Conservation (phyloP, 2,329 filamentous ascomycete species). For the Sphaerulina vaccinii region DNA sequence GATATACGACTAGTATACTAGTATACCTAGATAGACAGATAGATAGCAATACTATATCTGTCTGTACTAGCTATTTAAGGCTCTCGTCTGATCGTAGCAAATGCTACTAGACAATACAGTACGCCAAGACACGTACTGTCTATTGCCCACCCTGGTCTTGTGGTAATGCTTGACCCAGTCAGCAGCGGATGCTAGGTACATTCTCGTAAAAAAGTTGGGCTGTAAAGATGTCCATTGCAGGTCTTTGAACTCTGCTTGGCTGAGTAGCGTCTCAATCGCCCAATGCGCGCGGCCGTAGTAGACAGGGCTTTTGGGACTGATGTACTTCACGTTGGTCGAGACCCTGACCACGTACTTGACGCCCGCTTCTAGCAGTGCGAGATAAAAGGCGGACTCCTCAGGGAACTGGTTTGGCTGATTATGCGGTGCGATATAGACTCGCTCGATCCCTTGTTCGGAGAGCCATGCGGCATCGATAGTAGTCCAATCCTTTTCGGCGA, state of each 20-base stretch:
- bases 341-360: slow-evolving; percentile 47
- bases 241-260: slow-evolving; percentile 38
- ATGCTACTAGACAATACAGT: too few species aligned
- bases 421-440: slow-evolving; percentile 45
- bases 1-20: too few species aligned
- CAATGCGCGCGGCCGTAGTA: slow-evolving; percentile 44
- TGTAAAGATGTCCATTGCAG: slow-evolving; percentile 45
- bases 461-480: slow-evolving; percentile 45
- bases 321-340: slow-evolving; percentile 41
- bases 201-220: slow-evolving; percentile 37
- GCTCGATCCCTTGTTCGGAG: slow-evolving; percentile 37
- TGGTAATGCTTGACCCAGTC: background rate
- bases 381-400: slow-evolving; percentile 42
- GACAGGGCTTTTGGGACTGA: slow-evolving; percentile 37
- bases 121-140: too few species aligned
- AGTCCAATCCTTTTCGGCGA: slow-evolving; percentile 41
- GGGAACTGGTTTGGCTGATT: slow-evolving; percentile 41
- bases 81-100: too few species aligned
- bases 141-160: too few species aligned
- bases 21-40: too few species aligned
- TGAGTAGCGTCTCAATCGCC: slow-evolving; percentile 44
- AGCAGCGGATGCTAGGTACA: background rate
- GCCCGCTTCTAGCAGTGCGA: slow-evolving; percentile 38
- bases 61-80: too few species aligned
- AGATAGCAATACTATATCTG: too few species aligned